phyloP scores from a whole-genome alignment of 192 early-diverging fungal genomes.

The Coemansia sp. region DNA sequence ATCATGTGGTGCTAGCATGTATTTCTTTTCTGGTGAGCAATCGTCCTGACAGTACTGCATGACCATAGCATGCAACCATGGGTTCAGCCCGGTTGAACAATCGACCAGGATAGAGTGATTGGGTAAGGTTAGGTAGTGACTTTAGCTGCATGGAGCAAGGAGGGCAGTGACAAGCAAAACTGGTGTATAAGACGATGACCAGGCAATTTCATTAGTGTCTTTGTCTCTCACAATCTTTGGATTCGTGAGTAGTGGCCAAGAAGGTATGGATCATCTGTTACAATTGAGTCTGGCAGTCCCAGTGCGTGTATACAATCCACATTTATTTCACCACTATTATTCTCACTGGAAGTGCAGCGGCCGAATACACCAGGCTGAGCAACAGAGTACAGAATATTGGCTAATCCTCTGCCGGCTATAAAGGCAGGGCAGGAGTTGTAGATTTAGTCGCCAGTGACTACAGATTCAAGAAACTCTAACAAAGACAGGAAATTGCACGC shows the following conservation, averaged over 20 bases:
- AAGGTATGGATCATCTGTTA: constrained; percentile 75
- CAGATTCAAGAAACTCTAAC: constrained; percentile 79
- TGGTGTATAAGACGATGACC: constrained; percentile 56
- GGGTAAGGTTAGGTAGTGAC: constrained; percentile 83
- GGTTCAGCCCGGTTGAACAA: constrained; percentile 89
- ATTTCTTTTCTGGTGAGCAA: constrained; percentile 61
- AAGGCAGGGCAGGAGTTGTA: constrained; percentile 31
- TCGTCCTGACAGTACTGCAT: constrained; percentile 72
- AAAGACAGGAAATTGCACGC: constrained; percentile 89
- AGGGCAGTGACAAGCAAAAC: constrained; percentile 89
- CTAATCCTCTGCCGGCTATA: constrained; percentile 84
- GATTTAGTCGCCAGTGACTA: constrained; percentile 66
- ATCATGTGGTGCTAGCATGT: constrained; percentile 68
- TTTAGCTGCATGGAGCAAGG: constrained; percentile 85
- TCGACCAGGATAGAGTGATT: constrained; percentile 79
- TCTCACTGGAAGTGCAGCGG: background rate
- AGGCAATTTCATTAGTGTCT: background rate
- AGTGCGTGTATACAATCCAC: constrained; percentile 32
- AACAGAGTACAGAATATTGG: constrained; percentile 74
- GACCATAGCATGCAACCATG: constrained; percentile 82
- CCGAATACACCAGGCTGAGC: constrained; percentile 59
- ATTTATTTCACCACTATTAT: background rate
- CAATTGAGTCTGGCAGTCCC: constrained; percentile 68
- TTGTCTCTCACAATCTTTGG: constrained; percentile 45
- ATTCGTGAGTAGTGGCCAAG: constrained; percentile 76